These are phyloP conservation scores for Melampsora larici-populina DNA, from an alignment of 1,284 basidiomycete species.

Conservation along the genomic window DNA sequence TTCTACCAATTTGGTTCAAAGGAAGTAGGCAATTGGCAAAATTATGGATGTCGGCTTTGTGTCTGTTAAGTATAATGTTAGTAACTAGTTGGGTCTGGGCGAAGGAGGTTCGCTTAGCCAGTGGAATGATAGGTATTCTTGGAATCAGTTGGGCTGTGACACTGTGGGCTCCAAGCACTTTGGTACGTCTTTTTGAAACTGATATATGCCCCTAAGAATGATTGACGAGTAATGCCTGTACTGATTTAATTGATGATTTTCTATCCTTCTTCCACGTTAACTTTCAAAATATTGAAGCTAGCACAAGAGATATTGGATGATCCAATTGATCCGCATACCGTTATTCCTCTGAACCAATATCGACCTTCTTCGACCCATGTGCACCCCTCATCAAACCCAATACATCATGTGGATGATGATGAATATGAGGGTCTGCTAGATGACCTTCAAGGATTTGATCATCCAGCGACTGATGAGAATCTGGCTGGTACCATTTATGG, in stretches of 20 bases:
- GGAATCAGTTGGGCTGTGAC: conserved; percentile 52
- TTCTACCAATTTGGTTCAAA: conserved; percentile 46
- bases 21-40: not conserved
- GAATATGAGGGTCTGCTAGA: not conserved
- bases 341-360: not conserved
- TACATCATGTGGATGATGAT: not conserved
- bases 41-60: conserved; percentile 1
- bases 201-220: not conserved
- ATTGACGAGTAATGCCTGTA: too few species aligned
- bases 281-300: not conserved
- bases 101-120: conserved; percentile 16
- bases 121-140: conserved; percentile 49
- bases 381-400: too few species aligned
- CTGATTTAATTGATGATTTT: conserved; percentile 19
- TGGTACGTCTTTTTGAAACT: conserved; percentile 47
- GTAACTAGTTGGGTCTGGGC: conserved; percentile 16
- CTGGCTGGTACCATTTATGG: conserved; percentile 52
- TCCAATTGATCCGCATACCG: not conserved
- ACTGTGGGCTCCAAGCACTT: conserved; percentile 52
- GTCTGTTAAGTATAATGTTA: conserved; percentile 1
- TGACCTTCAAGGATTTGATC: not conserved
- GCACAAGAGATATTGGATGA: conserved; percentile 8
- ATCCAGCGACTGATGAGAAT: not conserved
- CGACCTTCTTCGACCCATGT: too few species aligned
- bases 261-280: not conserved